These are phyloP conservation scores for Lasiodiplodia sp. DNA, from an alignment of 2,329 filamentous ascomycete species.

Conservation along the genomic window DNA sequence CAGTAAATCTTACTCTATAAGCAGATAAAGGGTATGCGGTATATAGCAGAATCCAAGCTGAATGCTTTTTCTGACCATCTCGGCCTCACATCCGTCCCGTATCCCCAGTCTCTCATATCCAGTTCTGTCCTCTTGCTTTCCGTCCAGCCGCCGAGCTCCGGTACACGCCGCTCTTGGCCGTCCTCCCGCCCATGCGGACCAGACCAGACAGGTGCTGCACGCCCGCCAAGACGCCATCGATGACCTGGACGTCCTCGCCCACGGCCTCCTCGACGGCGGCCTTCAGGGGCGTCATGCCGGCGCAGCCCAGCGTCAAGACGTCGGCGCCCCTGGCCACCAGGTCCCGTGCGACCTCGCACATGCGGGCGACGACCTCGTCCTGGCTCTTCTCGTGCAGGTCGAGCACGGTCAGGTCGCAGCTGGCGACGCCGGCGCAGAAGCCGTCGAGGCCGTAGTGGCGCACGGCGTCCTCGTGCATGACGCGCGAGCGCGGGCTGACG, in stretches of 20 bases:
- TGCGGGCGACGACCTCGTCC: constrained; percentile 48
- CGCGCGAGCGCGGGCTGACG: constrained; percentile 49
- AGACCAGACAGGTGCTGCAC: constrained; percentile 56
- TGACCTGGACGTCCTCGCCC: constrained; percentile 54
- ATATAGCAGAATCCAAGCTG: no score
- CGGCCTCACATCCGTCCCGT: no score
- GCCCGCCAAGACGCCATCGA: constrained; percentile 60
- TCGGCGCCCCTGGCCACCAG: constrained; percentile 54
- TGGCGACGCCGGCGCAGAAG: constrained; percentile 53
- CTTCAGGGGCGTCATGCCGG: constrained; percentile 59
- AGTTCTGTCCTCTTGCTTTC: constrained; percentile 50
- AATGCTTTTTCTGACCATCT: no score
- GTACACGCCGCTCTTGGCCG: constrained; percentile 55
- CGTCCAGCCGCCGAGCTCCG: constrained; percentile 49
- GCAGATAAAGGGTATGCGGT: no score
- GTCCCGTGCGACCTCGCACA: constrained; percentile 49
- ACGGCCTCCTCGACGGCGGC: constrained; percentile 57
- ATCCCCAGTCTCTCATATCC: constrained; percentile 40
- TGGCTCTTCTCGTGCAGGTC: constrained; percentile 52
- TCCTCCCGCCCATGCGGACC: constrained; percentile 55
- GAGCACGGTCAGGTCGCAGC: constrained; percentile 53
- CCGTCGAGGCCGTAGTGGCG: constrained; percentile 51
- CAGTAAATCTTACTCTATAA: no score
- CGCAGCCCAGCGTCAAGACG: constrained; percentile 55
- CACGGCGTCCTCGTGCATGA: constrained; percentile 51